Evolutionary conservation across 73 alveolate species (phyloP), one percentile per base, ranked within the genome.

Genomic region (Durusdinium trenchii): DNA sequence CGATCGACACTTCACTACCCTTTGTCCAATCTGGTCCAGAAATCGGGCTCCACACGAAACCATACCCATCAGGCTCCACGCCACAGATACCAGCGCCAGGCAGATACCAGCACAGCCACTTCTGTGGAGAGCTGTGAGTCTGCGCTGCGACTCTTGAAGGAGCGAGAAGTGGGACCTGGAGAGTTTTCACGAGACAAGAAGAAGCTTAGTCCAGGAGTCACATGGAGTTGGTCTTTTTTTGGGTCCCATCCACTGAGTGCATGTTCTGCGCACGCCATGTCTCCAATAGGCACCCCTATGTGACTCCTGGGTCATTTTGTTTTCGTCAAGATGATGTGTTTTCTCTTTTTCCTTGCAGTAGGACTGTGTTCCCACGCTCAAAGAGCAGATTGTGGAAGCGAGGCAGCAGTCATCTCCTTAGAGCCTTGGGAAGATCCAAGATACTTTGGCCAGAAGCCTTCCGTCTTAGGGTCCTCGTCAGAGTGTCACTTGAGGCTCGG

Each of bases 71-170:
- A n/a, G n/a, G n/a, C n/a, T n/a, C n/a, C n/a, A n/a, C n/a, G n/a
- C n/a, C n/a, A n/a, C n/a, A n/a, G 45, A n/a, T 14, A 69, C 83
- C 3, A 35, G 82, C 6, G 51, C 50, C 36, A 91, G 98, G 98
- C 98, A 20, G 89, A 91, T 43, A 91, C 98, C 50, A 91, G 98
- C 78, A 91, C 98, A 46, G 98, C 98, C 78, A 67, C 50, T 54
- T 91, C 98, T 2, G 89, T 67, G 18, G 98, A 91, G 78, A 91
- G 98, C 98, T 91, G 98, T n/a, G 98, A 91, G 89, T 91, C 98
- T 46, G 98, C 98, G 35, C 98, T 91, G 45, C 82, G 98, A 38
- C 89, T 91, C 45, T 89, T 91, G 69, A 91, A 91, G 98, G 98
- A 18, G 50, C 85, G 0, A 75, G 28, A 18, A n/a, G 28, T 7